These are phyloP conservation scores for Kodamaea arcana DNA, from an alignment of 1,139 yeast species.

Conservation along the genomic window DNA sequence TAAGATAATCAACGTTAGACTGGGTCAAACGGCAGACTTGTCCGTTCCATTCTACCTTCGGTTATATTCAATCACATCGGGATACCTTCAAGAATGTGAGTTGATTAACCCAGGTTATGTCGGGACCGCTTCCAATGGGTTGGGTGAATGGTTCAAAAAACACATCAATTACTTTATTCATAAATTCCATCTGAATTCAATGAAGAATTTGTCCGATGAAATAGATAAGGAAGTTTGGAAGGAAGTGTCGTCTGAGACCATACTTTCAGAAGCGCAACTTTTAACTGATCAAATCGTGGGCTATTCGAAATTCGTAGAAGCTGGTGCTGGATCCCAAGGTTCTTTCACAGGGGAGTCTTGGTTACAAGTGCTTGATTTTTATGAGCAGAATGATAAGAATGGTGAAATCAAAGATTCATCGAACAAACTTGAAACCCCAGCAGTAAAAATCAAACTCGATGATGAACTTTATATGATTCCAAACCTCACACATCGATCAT, in stretches of 20 bases:
- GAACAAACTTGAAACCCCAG: slow-evolving; percentile 1
- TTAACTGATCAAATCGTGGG: slow-evolving; percentile 53
- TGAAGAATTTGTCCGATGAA: slow-evolving; percentile 40
- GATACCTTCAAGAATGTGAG: slow-evolving; percentile 82
- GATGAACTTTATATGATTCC: slow-evolving; percentile 43
- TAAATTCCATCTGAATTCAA: slow-evolving; percentile 51
- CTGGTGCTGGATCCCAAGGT: slow-evolving; percentile 20
- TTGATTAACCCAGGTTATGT: slow-evolving; percentile 70
- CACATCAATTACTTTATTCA: slow-evolving; percentile 62
- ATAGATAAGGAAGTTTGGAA: slow-evolving; percentile 79
- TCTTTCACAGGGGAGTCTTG: slow-evolving; percentile 38
- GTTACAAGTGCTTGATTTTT: slow-evolving; percentile 38
- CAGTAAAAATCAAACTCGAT: slow-evolving; percentile 32
- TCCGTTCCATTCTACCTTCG: slow-evolving; percentile 55
- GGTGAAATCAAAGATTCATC: slow-evolving; percentile 1
- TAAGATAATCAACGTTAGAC: slow-evolving; percentile 73
- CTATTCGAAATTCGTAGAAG: slow-evolving; percentile 44
- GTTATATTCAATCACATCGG: slow-evolving; percentile 61
- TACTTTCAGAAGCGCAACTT: slow-evolving; percentile 43
- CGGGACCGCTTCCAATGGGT: slow-evolving; percentile 45
- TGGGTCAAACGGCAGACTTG: slow-evolving; percentile 62
- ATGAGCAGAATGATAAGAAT: neutral
- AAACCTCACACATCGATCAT: slow-evolving; percentile 27
- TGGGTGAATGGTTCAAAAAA: slow-evolving; percentile 63
- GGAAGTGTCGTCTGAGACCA: slow-evolving; percentile 38